Evolutionary conservation across 371 early-diverging fungal species (phyloP), one percentile per base, ranked within the genome.

Genomic region (Syncephalastrum racemosum): DNA sequence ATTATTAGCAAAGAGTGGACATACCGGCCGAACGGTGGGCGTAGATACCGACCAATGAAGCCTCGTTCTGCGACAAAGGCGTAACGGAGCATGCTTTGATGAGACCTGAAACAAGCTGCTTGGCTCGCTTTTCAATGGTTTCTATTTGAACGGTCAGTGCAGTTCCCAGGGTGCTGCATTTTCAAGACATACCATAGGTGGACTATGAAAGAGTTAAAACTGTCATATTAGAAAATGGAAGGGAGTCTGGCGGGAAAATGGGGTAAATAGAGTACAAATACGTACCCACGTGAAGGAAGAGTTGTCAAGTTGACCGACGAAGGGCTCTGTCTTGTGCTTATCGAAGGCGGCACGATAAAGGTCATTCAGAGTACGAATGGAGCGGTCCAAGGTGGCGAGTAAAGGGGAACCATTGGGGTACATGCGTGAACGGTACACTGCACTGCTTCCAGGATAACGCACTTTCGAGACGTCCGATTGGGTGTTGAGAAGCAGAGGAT

Each of bases 401-500:
- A 88, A 67, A 0, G 80, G 75, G 2, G 72, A 63, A 15, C 84
- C 86, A 63, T 77, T 77, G 22, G 91, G 86, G 25, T 84, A 75
- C 59, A 73, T 64, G 50, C 88, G 83, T 27, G 90, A 83, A 24
- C 94, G 82, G 63, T 90, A 78, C 51, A 92, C 68, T 16, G 88
- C 85, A 10, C 84, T 81, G 62, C 92, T 92, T 51, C 80, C 80
- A 4, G 80, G 66, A 62, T 83, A 85, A 46, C 92, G 81, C 48
- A 83, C 64, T 18, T 70, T 69, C 43, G 85, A 71, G 24, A 87
- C 81, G 39, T 83, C 75, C 0, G 90, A 72, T 66, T 93, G 94
- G 40, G 85, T 79, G 25, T 87, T 79, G 15, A 92, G 79, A 18
- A 87, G 63, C 19, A 90, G 75, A 18, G 92, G 92, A 62, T 92